Base-by-base conservation (phyloP, 1,284 basidiomycete species). In the Pseudozyma sp. region DNA sequence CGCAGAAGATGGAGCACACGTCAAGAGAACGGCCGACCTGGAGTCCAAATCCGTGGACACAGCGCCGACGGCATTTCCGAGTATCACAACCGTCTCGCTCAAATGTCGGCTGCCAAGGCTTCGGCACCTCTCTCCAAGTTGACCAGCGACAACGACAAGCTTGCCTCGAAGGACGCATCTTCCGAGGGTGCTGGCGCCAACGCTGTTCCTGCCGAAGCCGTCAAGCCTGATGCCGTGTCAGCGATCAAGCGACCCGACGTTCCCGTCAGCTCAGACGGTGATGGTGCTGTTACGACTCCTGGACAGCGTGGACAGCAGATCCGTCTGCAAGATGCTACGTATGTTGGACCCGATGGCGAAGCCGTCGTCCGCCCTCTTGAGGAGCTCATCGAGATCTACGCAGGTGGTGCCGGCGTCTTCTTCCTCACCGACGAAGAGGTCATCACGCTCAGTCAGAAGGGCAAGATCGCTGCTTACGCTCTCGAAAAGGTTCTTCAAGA, bases 381-480 rank as follows among this genome's bases (percentile, higher is more conserved):
- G 45, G 92, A 94, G 79, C 91, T 92, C 73, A 87, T 93, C 55
- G 89, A 91, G n/a, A 88, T 97, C 57, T 94, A 92, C 78, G 93
- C 94, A 79, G 91, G 91, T 62, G 92, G 92, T 1, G 86, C 88
- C 9, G 87, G 86, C 24, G 84, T 86, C 19, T 82, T 85, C 63
- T 86, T 90, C 75, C 86, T 99, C 75, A 92, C 89, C 51, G 94
- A 99, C 81, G 96, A 99, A 83, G 96, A 99, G 85, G 87, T 99
- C 56, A 90, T 99, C 57, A 73, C 94, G 57, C 88, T 99, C 33
- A 90, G 92, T 9, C 93, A 97, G 86, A 91, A 91, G 77, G 94
- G 94, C 53, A 97, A 95, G 89, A 92, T 99, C 73, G 91, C 93
- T 1, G 89, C 93, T 7, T 98, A 99, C 85, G 93, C 94, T 13